phyloP scores from a whole-genome alignment of 139 green algal species.

The Diplosphaera chodatii region DNA sequence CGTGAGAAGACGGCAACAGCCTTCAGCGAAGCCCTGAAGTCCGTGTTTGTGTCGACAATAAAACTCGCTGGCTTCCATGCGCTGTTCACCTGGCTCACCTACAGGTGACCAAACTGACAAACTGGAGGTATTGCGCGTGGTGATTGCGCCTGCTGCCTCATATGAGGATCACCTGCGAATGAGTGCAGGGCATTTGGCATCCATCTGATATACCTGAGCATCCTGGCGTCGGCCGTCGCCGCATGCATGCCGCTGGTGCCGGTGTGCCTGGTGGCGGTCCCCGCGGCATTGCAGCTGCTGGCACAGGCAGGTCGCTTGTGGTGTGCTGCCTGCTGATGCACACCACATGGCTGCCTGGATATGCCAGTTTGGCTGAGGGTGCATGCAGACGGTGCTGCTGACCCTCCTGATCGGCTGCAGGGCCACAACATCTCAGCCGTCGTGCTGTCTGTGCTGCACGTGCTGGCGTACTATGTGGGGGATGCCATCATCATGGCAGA shows the following conservation, averaged over 20 bases:
- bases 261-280: conserved; percentile 41
- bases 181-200: conserved; percentile 23
- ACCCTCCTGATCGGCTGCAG: too few relatives aligned
- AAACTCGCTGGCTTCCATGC: conserved; percentile 62
- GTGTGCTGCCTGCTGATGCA: too few relatives aligned
- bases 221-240: conserved; percentile 25
- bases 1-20: conserved; percentile 24
- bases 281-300: conserved; percentile 40
- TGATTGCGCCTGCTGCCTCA: too few relatives aligned
- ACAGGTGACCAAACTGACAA: not conserved
- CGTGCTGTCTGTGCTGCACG: conserved; percentile 29
- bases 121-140: too few relatives aligned
- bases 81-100: conserved; percentile 54
- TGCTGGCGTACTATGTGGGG: conserved; percentile 41
- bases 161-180: conserved; percentile 39
- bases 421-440: conserved; percentile 13
- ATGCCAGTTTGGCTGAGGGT: too few relatives aligned
- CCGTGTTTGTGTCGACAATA: conserved; percentile 48
- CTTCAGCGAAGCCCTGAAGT: conserved; percentile 25
- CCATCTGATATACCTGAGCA: conserved; percentile 40
- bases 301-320: conserved; percentile 30
- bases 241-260: conserved; percentile 58
- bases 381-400: too few relatives aligned
- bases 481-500: conserved; percentile 52
- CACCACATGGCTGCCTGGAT: too few relatives aligned